Base-by-base conservation (phyloP, 331 rosid genomes). In the Pyracantha coccinea region DNA sequence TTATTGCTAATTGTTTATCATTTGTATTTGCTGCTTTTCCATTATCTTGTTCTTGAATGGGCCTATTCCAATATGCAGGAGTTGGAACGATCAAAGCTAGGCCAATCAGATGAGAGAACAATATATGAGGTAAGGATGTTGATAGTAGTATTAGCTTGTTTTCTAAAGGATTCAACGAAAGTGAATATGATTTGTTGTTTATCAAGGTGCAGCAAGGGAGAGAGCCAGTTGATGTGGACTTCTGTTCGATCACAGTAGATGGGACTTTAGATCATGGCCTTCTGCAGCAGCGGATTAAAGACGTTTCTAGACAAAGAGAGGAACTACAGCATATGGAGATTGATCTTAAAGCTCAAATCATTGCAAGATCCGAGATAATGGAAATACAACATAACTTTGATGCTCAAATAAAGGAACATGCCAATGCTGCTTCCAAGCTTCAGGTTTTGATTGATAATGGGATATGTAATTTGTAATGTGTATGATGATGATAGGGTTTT, bases 161-260 rank as follows among this genome's bases (percentile, higher is more conserved):
- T 69, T 85, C 29, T 78, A 35, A 59, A 12, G 74, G 80, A 76
- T 64, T 84, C 68, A 83, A 24, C 44, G 75, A 83, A 76, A 78
- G 78, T 77, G 85, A 84, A 86, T 83, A 81, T 79, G 78, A 84
- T 79, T 79, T 82, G 76, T 69, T 78, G 66, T 79, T 77, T 82
- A 73, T 89, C 96, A 88, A 92, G 97, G 96, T 95, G 90, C 97
- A 95, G 93, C 97, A 86, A 64, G 96, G 97, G 84, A 90, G 98
- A 83, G 98, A 85, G 88, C 98, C 88, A 19, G 86, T 89, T 73
- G 94, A 92, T 88, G 88, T 92, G 74, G 96, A 89, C 72, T 95
- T 85, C 81, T 86, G 92, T 88, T 95, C 98, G 32, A 87, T 92
- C 57, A 78, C 97, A 45, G 83, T 92, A 27, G 93, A 90, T 82